Evolutionary conservation across 2,329 filamentous ascomycete genomes (phyloP).

Genomic region (Ophiosphaerella herpotricha): DNA sequence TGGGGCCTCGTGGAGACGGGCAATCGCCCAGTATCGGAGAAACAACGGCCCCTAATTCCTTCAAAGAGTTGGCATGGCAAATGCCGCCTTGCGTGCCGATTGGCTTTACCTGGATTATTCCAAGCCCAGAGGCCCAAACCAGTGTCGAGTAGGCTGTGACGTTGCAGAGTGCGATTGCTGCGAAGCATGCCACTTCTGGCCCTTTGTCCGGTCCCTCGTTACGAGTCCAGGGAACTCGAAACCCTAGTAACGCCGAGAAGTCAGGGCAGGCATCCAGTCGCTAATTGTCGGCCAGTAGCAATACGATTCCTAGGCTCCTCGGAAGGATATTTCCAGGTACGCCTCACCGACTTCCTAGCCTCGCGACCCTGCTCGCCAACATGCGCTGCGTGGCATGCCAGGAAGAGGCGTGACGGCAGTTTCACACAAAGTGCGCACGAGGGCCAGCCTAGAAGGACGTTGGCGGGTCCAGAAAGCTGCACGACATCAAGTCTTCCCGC

Average conservation of each 20-base stretch:
- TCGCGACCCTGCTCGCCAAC: slow-evolving; percentile 3
- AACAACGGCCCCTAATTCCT: too few relatives aligned
- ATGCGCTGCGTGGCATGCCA: slow-evolving; percentile 1
- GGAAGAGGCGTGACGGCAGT: slow-evolving; percentile 13
- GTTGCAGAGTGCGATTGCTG: not conserved
- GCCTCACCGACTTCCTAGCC: slow-evolving; percentile 8
- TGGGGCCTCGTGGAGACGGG: too few relatives aligned
- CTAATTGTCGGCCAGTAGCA: slow-evolving; percentile 1
- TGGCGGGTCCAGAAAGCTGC: slow-evolving; percentile 21
- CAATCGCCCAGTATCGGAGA: too few relatives aligned
- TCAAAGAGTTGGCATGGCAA: too few relatives aligned
- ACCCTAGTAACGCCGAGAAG: slow-evolving; percentile 1
- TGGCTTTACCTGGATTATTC: too few relatives aligned
- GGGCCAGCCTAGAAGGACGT: slow-evolving; percentile 12
- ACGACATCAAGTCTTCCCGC: slow-evolving; percentile 25
- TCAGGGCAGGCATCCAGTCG: slow-evolving; percentile 1
- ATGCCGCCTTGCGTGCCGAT: too few relatives aligned
- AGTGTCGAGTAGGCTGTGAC: slow-evolving; percentile 4
- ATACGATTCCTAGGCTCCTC: not conserved
- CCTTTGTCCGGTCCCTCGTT: slow-evolving; percentile 2
- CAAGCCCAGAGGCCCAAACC: not conserved
- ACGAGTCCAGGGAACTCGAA: slow-evolving; percentile 4
- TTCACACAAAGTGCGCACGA: slow-evolving; percentile 19
- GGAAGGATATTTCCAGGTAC: slow-evolving; percentile 10
- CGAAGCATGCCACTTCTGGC: slow-evolving; percentile 1